Base-by-base conservation (phyloP, 2,329 filamentous ascomycete genomes). In the Biscogniauxia marginata region DNA sequence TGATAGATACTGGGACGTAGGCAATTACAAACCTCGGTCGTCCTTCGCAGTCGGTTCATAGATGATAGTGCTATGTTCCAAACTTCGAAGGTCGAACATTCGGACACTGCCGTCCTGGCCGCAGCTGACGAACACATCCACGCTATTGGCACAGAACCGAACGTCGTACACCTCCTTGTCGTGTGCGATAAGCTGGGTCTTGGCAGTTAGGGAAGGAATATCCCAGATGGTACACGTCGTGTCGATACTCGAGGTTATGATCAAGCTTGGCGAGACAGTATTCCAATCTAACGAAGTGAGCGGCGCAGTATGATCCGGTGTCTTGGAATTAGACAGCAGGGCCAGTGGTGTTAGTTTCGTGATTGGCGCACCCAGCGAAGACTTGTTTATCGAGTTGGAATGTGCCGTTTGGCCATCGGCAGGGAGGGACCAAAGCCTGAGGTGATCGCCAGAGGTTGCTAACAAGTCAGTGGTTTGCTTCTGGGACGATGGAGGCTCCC, bases 191-290 rank as follows among this genome's bases (percentile, higher is more conserved):
- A 99, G 80, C 73, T 99, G 95, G 1, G 95, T 99, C 77, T 99
- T 99, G 52, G 95, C 95, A 0, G 95, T 99, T 60, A 99, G 80
- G 1, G 95, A 97, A 3, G 95, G 95, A 54, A 99, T 99, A 72
- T 99, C 95, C 95, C 95, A 99, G 63, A 99, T 99, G 4, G 95
- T 99, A 76, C 95, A 99, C 5, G 95, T 99, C 1, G 95, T 99
- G 71, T 99, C 95, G 69, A 99, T 99, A 72, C 93, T 98, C 3
- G 93, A 97, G 1, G 95, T 99, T 68, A 99, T 99, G 70, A 99
- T 99, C 53, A 99, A 80, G 72, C 93, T 97, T 0, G 95, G 95
- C 21, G 92, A 96, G 52, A 99, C 88, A 1, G 91, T 96, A 69
- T 99, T 99, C 95, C 95, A 99, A 72, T 99, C 95, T 48, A 99